Evolutionary conservation across 148 eudicot species (phyloP).

Genomic region (Persicaria maculosa): DNA sequence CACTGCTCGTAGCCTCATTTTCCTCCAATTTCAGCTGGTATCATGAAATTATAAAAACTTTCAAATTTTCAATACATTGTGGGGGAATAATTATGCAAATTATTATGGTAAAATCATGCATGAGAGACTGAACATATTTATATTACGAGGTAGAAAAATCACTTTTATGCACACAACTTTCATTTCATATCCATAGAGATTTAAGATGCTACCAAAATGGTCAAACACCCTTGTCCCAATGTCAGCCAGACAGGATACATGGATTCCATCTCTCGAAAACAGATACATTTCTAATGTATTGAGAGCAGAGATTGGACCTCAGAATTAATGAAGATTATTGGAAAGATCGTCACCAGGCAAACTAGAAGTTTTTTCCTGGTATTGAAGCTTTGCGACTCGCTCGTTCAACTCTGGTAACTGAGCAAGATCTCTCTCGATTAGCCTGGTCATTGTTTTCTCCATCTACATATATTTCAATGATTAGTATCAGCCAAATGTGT

Average conservation of each 20-base stretch:
- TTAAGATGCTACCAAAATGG: no score
- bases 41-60: not conserved
- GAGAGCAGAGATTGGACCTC: no score
- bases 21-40: constrained; percentile 77
- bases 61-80: not conserved
- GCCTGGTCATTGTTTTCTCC: constrained; percentile 85
- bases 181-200: no score
- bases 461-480: constrained; percentile 33
- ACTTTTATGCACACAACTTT: no score
- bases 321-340: no score
- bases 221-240: no score
- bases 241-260: not conserved
- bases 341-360: constrained; percentile 53
- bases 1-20: constrained; percentile 47
- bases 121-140: no score
- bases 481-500: not conserved
- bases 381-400: constrained; percentile 93
- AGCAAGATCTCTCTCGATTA: constrained; percentile 67
- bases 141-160: no score
- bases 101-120: no score
- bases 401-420: constrained; percentile 62
- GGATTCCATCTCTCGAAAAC: constrained; percentile 43
- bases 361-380: constrained; percentile 91
- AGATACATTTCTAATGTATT: no score
- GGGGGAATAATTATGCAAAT: not conserved